Evolutionary conservation across 768 basidiomycete species (phyloP), one percentile per base, ranked within the genome.

Genomic region (Tulasnella sp.): DNA sequence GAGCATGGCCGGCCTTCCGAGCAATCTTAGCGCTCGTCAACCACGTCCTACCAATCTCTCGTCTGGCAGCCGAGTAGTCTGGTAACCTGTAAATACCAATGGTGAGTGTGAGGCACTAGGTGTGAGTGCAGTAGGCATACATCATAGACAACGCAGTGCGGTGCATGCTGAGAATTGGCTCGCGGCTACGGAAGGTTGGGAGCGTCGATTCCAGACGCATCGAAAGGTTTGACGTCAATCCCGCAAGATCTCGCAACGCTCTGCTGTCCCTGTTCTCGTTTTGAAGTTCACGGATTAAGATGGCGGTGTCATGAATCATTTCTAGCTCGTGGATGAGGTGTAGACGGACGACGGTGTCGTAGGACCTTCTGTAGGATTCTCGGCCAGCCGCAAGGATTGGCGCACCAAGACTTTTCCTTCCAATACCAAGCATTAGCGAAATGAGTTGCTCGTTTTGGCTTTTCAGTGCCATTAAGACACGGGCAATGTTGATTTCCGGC

Each of bases 11-110:
- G 2, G 92, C 87, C 67, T 97, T 99, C 32, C 96, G 75, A 32
- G 96, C 96, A 56, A 92, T 91, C 67, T 93, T 97, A n/a, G 93
- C 85, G 59, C 85, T 97, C 25, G 79, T 74, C 11, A 98, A 76
- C 96, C 96, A 99, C 0, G 89, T 82, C 45, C 77, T 76, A 2
- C 90, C 85, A 35, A 93, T 82, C 62, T 85, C 82, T 29, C 15
- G 53, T 45, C 23, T 19, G 12, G 31, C 46, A 37, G 52, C 19
- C 29, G 17, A 15, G 31, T 34, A 45, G 17, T 56, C 43, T 17
- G 59, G 21, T 23, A 48, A 25, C 23, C 42, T 59, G 42, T 31
- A 15, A 27, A 34, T 21, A 12, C 7, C 11, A 14, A 21, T 25
- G 25, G 21, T 3, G n/a, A 9, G 15, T n/a, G n/a, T n/a, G 17